Evolutionary conservation across 352 stramenopile species (phyloP).

Genomic region (Phytophthora cactorum): DNA sequence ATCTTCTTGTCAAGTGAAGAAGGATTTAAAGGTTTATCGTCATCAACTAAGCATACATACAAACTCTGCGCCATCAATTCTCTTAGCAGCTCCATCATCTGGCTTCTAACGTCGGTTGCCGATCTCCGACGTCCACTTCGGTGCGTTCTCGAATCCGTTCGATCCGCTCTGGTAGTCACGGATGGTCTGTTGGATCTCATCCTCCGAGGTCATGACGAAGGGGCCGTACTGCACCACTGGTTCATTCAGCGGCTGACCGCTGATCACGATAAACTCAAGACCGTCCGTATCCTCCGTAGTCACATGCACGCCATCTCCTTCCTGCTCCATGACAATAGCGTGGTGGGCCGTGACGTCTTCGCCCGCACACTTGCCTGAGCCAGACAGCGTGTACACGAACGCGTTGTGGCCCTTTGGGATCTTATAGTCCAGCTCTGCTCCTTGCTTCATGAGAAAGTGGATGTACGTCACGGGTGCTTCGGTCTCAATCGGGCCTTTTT

Average conservation of each 20-base stretch:
- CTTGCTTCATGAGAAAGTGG: constrained; percentile 55
- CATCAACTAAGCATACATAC: too few relatives aligned
- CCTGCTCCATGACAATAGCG: constrained; percentile 52
- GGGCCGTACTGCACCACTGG: constrained; percentile 71
- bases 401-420: constrained; percentile 49
- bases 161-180: constrained; percentile 56
- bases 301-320: constrained; percentile 57
- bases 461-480: constrained; percentile 60
- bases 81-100: too few relatives aligned
- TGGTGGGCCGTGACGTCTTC: constrained; percentile 42
- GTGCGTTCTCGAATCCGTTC: constrained; percentile 76
- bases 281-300: constrained; percentile 33
- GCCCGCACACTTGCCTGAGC: constrained; percentile 33
- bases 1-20: too few relatives aligned
- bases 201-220: constrained; percentile 73
- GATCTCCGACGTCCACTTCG: constrained; percentile 63
- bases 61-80: too few relatives aligned
- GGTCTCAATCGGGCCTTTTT: constrained; percentile 48
- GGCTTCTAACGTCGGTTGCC: constrained; percentile 24
- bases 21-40: too few relatives aligned
- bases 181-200: constrained; percentile 63
- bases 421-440: constrained; percentile 43
- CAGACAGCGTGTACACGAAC: constrained; percentile 48
- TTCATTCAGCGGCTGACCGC: constrained; percentile 64
- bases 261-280: constrained; percentile 69